Conservation (phyloP, 2,329 filamentous ascomycete genomes). For the Paecilomyces variotii region DNA sequence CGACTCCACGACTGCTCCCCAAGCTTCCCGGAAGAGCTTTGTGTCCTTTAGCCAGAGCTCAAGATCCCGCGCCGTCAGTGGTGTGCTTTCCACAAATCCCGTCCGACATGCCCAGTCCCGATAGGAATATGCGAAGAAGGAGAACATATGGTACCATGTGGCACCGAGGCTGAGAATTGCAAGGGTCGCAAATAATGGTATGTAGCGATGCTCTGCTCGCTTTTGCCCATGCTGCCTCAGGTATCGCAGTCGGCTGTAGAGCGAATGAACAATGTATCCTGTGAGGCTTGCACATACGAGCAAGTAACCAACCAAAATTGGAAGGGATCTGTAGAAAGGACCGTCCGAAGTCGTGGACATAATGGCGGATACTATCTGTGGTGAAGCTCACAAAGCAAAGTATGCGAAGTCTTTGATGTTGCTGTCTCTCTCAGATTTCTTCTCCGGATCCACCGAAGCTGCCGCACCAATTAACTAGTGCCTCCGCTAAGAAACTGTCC, state of each 20-base stretch:
- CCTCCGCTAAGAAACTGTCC: too few relatives aligned
- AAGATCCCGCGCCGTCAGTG: conserved; percentile 13
- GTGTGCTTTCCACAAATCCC: conserved; percentile 22
- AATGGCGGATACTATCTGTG: background rate
- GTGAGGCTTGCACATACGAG: background rate
- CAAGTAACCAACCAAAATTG: background rate
- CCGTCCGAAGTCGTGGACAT: background rate
- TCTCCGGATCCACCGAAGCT: background rate
- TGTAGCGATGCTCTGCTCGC: background rate
- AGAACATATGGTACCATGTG: conserved; percentile 38
- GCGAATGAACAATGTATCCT: background rate
- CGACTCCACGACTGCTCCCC: conserved; percentile 49
- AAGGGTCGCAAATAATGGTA: conserved; percentile 35
- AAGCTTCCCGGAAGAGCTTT: conserved; percentile 44
- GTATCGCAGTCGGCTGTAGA: background rate
- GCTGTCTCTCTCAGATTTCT: background rate
- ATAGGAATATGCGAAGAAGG: conserved; percentile 43
- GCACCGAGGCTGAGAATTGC: conserved; percentile 39
- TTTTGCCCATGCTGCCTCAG: background rate
- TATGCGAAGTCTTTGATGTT: too few relatives aligned
- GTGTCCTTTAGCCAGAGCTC: conserved; percentile 49
- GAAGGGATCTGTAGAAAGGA: background rate
- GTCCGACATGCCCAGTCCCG: conserved; percentile 40
- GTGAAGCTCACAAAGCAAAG: background rate
- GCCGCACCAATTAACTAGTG: background rate